Evolutionary conservation across 2,329 filamentous ascomycete species (phyloP), one percentile per base, ranked within the genome.

Genomic region (Chaetomium sp.): DNA sequence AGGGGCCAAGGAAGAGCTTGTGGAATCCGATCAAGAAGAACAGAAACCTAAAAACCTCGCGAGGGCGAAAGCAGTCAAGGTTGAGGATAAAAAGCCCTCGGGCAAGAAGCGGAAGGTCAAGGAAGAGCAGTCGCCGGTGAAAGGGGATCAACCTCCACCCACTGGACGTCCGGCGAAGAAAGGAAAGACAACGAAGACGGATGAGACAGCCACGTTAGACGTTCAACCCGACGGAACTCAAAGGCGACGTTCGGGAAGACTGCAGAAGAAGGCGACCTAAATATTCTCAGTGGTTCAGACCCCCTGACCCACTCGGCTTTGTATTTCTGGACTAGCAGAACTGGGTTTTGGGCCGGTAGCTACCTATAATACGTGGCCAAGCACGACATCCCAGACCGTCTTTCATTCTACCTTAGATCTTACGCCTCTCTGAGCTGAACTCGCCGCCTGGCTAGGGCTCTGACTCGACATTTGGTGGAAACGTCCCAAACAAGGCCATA

Each of bases 1-100:
- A 0, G 71, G 71, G 0, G 70, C 74, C 35, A 79, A 80, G 60
- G 72, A 75, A 46, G 72, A 77, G 56, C 65, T 69, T 0, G 48
- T 70, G 3, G 69, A 72, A 42, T 68, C 69, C 5, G 67, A 66
- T 10, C 60, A 68, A 12, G 51, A 60, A 33, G 33, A 40, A 12
- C 12, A 38, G 34, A 52, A 53, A 40, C 49, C 44, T 6, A 54
- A 56, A 33, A 55, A 55, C 27, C 50, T 44, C 35, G 33, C 50
- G 8, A 50, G 53, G 50, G 33, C 50, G 34, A 63, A 57, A 41
- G 60, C 47, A 6, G 40, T 47, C 12, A 57, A 55, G 19, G 38
- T 42, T 41, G 52, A 63, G 54, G 43, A 61, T 52, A 27, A 46
- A 11, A 14, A 57, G 43, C 40, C 52, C 52, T 27, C 53, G 34